Base-by-base conservation (phyloP, 192 early-diverging fungal genomes). In the Jimgerdemannia flammicorona region DNA sequence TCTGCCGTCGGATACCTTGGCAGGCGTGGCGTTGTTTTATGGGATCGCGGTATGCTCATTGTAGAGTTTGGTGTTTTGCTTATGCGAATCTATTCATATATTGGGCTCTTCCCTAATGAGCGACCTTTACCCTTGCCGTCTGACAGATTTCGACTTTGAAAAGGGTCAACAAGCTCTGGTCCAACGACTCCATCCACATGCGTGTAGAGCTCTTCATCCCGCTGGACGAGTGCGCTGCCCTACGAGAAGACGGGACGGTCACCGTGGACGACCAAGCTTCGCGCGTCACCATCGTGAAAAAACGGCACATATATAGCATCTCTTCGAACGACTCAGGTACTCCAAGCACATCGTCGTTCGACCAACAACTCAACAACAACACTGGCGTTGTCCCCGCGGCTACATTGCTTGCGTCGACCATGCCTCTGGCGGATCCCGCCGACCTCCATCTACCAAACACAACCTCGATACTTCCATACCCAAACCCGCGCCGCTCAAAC, bases 201-300 rank as follows among this genome's bases (percentile, higher is more conserved):
- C 84, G 82, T 65, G 81, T 84, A 66, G 80, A 85, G 71, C 75
- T 87, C 3, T 84, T 83, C 73, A 85, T 87, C 66, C 86, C 86
- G 39, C 75, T 85, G 49, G 84, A 85, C 14, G 49, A 59, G 8
- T 59, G 49, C 14, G 14, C 49, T 6, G 49, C 14, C 2, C 14
- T 59, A 14, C 49, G 14, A 10, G 49, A 59, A 59, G 49, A 59
- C 49, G 49, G 49, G 6, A 59, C 49, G 8, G 49, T 59, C 49
- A 59, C 49, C 8, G 49, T 59, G 8, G 49, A 59, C 49, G 49
- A 59, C 14, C 6, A 14, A 10, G 14, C 14, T 14, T 59, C 49
- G 49, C 49, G 49, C 49, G 49, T 59, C 49, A 59, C 49, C 49
- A 59, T 59, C 49, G 49, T 59, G 8, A 59, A 59, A 59, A 59